Evolutionary conservation across 169 alveolate species (phyloP), one percentile per base, ranked within the genome.

Genomic region (Eimeria sp.): DNA sequence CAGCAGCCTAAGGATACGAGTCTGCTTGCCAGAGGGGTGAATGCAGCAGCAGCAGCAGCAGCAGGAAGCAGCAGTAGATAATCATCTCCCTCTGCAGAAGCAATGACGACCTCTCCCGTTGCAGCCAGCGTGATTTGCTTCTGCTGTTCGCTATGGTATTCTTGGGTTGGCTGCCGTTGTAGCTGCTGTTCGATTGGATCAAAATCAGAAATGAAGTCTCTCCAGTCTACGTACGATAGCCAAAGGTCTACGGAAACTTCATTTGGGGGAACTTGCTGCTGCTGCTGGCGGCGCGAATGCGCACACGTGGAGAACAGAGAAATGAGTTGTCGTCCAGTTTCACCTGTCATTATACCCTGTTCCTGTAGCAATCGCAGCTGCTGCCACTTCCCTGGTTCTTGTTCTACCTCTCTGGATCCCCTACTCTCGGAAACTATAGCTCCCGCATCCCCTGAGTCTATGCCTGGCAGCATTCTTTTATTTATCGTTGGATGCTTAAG

Each of bases 121-220:
- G 93, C 16, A 85, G 93, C 8, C 66, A 85, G 66, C 93, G 82
- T 64, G 52, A 85, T 40, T 8, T 85, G 93, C 66, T 62, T 52
- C 93, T 40, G 93, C 52, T 60, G 77, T 20, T 18, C 16, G 43
- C 11, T 54, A 10, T 13, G 90, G 74, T 11, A 18, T 33, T 83
- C 58, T 18, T 23, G 43, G 14, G 3, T 37, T 30, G 14, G 56
- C 93, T 85, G 93, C 91, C 62, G 91, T 49, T 20, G 91, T 30
- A 58, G 78, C 91, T 85, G 91, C 93, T 64, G 83, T 11, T 64
- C 93, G 54, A 64, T 33, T 3, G 93, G 82, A 64, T 85, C 93
- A 43, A 85, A 85, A 13, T 60, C 80, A 40, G 93, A 33, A 11
- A 85, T 85, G 83, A 85, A 85, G 46, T 85, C 82, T 64, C 64